Evolutionary conservation across 2,329 filamentous ascomycete species (phyloP).

Genomic region (Rosellinia necatrix): DNA sequence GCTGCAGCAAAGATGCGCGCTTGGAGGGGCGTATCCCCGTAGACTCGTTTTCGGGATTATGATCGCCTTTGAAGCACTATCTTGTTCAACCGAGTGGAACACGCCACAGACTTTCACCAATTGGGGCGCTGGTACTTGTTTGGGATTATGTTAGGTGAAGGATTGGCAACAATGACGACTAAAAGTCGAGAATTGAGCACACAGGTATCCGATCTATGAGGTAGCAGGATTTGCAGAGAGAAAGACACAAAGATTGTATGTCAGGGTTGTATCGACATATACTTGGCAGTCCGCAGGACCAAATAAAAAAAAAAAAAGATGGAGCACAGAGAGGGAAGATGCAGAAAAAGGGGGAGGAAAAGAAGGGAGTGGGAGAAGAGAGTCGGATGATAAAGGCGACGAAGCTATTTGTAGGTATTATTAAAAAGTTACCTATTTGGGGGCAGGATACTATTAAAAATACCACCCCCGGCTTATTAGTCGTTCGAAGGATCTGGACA

Average conservation of each 20-base stretch:
- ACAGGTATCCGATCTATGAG: slow-evolving; percentile 1
- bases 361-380: slow-evolving; percentile 7
- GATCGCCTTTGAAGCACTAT: neutral
- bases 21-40: slow-evolving; percentile 5
- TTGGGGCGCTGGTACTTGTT: neutral
- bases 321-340: slow-evolving; percentile 8
- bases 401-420: slow-evolving; percentile 27
- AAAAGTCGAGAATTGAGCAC: neutral
- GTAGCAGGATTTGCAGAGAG: neutral
- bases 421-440: no score
- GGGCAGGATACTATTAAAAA: slow-evolving; percentile 21
- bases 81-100: neutral
- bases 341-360: slow-evolving; percentile 12
- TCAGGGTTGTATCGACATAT: neutral
- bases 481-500: slow-evolving; percentile 27
- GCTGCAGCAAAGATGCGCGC: slow-evolving; percentile 14
- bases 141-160: neutral
- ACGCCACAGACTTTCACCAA: neutral
- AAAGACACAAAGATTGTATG: neutral
- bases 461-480: slow-evolving; percentile 20
- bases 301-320: slow-evolving; percentile 5
- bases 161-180: neutral
- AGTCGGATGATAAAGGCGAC: slow-evolving; percentile 21
- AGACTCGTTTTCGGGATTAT: slow-evolving; percentile 3
- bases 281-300: neutral